phyloP scores from a whole-genome alignment of 2,329 filamentous ascomycete genomes.

The Lachnellula arida region DNA sequence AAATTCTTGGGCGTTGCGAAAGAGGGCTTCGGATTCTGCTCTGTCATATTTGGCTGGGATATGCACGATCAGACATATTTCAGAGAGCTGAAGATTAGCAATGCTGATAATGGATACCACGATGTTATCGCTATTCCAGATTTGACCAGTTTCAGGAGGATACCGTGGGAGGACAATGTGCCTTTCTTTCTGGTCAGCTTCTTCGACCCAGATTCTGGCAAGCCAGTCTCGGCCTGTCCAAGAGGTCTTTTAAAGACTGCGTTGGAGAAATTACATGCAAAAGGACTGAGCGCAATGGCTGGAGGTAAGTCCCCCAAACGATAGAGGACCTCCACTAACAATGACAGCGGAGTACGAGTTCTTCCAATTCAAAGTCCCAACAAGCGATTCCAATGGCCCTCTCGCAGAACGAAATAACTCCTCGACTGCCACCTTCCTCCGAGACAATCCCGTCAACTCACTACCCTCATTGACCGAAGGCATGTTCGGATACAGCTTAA shows the following conservation, averaged over 20 bases:
- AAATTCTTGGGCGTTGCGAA: slow-evolving; percentile 84
- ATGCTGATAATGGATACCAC: slow-evolving; percentile 84
- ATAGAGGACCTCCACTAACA: slow-evolving; percentile 15
- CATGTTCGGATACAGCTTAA: slow-evolving; percentile 94
- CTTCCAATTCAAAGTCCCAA: slow-evolving; percentile 77
- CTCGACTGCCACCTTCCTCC: slow-evolving; percentile 69
- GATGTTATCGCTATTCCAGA: slow-evolving; percentile 82
- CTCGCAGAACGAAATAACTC: slow-evolving; percentile 55
- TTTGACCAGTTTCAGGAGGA: slow-evolving; percentile 69
- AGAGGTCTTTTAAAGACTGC: slow-evolving; percentile 67
- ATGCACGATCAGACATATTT: slow-evolving; percentile 94
- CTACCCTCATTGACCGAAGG: slow-evolving; percentile 81
- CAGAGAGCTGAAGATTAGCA: slow-evolving; percentile 79
- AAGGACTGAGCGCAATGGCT: slow-evolving; percentile 80
- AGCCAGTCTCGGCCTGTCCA: slow-evolving; percentile 72
- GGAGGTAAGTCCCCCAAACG: slow-evolving; percentile 58
- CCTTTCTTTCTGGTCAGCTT: slow-evolving; percentile 85
- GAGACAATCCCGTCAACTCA: slow-evolving; percentile 65
- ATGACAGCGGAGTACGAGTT: slow-evolving; percentile 84
- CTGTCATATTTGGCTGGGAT: slow-evolving; percentile 92
- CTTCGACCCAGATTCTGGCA: slow-evolving; percentile 69
- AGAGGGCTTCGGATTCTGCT: slow-evolving; percentile 88
- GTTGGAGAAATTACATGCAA: slow-evolving; percentile 59
- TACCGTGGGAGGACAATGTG: slow-evolving; percentile 85
- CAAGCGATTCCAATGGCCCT: slow-evolving; percentile 37